Evolutionary conservation across 345 rosid genomes (phyloP), one percentile per base, ranked within the genome.

Genomic region (Gossypium mustelinum): DNA sequence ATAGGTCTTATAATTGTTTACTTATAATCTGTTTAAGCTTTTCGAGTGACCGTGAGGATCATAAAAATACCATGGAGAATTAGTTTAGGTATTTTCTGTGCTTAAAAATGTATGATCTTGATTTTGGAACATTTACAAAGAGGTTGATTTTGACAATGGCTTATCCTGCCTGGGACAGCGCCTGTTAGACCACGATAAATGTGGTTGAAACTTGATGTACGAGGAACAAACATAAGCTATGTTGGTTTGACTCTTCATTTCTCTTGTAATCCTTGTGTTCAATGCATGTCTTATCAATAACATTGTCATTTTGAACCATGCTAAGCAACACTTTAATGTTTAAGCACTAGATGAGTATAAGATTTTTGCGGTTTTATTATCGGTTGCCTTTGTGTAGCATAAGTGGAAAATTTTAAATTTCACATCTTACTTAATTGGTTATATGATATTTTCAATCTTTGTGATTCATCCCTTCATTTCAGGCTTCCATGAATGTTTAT

Each of bases 401-500:
- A 50, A 48, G 44, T 68, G 43, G 44, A 50, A 68, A 24, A 12
- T 14, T 50, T 57, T 7, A 68, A 50, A 50, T 8, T 68, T 48
- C 11, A 1, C 55, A 47, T 48, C 12, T 68, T 48, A 56, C n/a
- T 48, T 7, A 4, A 48, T 41, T 14, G 22, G 57, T 66, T 22
- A 20, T 34, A 7, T 34, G 41, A 34, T 34, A 34, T 34, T 34
- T 34, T 34, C 7, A 5, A 34, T 34, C 41, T 34, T 34, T 34
- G 41, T 34, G 41, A 66, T 2, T 57, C 27, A 18, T 48, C 67
- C 39, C 52, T 27, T 79, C 59, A 75, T 50, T 82, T 54, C 82
- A 94, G 98, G 93, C 88, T 83, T 84, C 64, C 76, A 78, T 69
- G 78, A 65, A 75, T 82, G 76, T 68, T 61, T 77, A 39, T 78